Evolutionary conservation across 257 asterid species (phyloP), one percentile per base, ranked within the genome.

Genomic region (Solanum stenotomum): DNA sequence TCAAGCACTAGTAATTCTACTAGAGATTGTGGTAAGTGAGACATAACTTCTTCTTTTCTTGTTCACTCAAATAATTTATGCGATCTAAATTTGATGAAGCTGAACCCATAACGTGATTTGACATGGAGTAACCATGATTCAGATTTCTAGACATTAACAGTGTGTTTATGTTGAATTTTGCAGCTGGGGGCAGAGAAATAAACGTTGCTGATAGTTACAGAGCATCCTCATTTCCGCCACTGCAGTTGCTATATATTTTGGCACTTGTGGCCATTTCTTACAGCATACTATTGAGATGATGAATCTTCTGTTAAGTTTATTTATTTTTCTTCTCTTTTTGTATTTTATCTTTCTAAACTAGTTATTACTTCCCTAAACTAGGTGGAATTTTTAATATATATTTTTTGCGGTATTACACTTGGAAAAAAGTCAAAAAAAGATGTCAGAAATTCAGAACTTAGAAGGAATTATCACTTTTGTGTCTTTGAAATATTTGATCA

Each of bases 21-120:
- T 4, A 91, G 94, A 92, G 92, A 91, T 72, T 96, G 98, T 46
- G 98, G 99, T 95, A 93, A 87, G 85, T n/a, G 63, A 78, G 61
- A 77, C 84, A 6, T 77, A n/a, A 38, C 3, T 46, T 46, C 1
- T 1, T 37, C 6, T 37, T 31, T 3, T 76, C 34, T 76, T 9
- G 0, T 76, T 77, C 18, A 25, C 4, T 67, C 35, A 25, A 67
- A 67, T 67, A 61, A 0, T 23, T 61, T 25, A 70, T 29, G 10
- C 16, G 13, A 29, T 70, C 77, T 14, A 46, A 46, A 46, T 46
- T 46, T 46, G 56, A 46, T 46, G 56, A 8, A 33, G 15, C 8
- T n/a, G 14, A 34, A 71, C 1, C n/a, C 78, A 33, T 71, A 72
- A 18, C 23, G 22, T 22, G 40, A 33, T 71, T 72, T 34, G 25